phyloP scores from a whole-genome alignment of 2,329 filamentous ascomycete genomes.

The Atkinsonella texensis region DNA sequence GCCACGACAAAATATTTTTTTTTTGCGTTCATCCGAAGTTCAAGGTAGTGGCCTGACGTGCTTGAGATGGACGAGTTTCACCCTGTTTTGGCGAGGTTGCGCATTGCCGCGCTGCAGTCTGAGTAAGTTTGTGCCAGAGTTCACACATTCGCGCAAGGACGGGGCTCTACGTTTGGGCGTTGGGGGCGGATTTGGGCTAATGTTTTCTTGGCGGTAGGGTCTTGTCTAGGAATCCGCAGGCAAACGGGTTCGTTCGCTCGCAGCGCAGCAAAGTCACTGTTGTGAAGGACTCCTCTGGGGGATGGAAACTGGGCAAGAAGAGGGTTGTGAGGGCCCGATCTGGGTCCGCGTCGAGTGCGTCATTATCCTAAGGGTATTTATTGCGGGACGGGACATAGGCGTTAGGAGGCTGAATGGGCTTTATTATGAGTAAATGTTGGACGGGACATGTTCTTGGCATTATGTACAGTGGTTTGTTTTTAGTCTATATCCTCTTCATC shows the following conservation, averaged over 20 bases:
- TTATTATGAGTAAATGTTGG: no score
- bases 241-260: conserved; percentile 12
- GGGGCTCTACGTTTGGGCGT: no score
- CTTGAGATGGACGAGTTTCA: conserved; percentile 13
- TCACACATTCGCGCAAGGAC: no score
- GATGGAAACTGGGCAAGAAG: conserved; percentile 12
- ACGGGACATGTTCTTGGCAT: no score
- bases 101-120: conserved; percentile 34
- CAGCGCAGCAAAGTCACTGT: conserved; percentile 14
- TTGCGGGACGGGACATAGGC: no score
- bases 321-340: conserved; percentile 13
- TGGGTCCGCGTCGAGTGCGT: conserved; percentile 5
- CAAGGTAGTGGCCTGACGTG: background rate
- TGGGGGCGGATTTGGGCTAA: background rate
- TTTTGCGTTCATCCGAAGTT: background rate
- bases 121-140: conserved; percentile 26
- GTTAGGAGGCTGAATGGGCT: no score
- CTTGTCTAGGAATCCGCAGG: conserved; percentile 2
- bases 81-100: conserved; percentile 30
- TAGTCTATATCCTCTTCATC: no score
- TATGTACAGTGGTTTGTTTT: no score
- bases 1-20: background rate
- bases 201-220: conserved; percentile 1
- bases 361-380: background rate
- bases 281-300: conserved; percentile 10